Base-by-base conservation (phyloP, 2,329 filamentous ascomycete genomes). In the Colletotrichum incanum region DNA sequence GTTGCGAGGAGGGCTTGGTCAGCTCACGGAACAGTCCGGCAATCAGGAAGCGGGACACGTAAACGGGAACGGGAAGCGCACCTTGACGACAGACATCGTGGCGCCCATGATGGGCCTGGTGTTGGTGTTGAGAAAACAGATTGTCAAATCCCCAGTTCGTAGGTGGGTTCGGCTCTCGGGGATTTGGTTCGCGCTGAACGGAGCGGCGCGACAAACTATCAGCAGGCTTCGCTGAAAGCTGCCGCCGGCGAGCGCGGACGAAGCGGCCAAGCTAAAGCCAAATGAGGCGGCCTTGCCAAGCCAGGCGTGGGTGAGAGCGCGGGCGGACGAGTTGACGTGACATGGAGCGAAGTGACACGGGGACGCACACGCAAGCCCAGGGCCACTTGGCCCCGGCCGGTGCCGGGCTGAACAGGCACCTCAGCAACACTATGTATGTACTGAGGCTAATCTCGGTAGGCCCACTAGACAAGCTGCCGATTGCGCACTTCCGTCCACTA, bases 1-100 rank as follows among this genome's bases (percentile, higher is more conserved):
- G 54, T 37, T 20, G 23, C 43, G 59, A 60, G 28, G 61, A 60
- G 62, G n/a, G 23, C 18, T 34, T 16, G 49, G 56, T 74, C 67
- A 73, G 71, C 65, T 70, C 43, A 39, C 26, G 31, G 52, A 59
- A 43, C 37, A 12, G 34, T 5, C 43, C 28, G 60, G 26, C 9
- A n/a, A 20, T 49, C 12, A 20, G 34, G 52, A 26, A 3, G 2
- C 84, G 54, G 18, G 75, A 73, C 20, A 39, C 20, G 31, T 34
- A 28, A 20, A 37, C 16, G 55, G 49, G 52, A n/a, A 50, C 18
- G 23, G 20, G 37, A 31, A 28, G 61, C 67, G 55, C 62, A 80
- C 82, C 77, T 83, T 83, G 76, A 83, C 74, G 73, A 81, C 78
- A 28, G 78, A 80, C 59, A 82, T 66, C 61, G 78, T 78, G 65